Base-by-base conservation (phyloP, 306 rosid genomes). In the Gastrolobium bilobum region DNA sequence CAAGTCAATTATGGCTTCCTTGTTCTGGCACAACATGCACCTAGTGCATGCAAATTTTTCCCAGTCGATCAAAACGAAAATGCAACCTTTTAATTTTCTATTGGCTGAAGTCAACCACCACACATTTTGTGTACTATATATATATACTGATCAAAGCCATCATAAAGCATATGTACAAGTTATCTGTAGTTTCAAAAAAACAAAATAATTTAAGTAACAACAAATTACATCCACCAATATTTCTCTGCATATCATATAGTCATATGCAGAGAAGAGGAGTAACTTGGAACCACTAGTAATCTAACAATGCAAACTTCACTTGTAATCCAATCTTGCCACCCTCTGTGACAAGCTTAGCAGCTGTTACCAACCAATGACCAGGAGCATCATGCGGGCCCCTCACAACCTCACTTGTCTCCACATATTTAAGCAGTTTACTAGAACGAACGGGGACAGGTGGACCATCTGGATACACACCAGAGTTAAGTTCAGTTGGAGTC, bases 241-340 rank as follows among this genome's bases (percentile, higher is more conserved):
- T 82, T 38, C 39, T 48, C 78, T 40, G 57, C 35, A 51, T 20
- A 20, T 13, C 33, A 57, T 30, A 57, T 54, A 57, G 14, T 57
- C 38, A 81, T 73, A 44, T 73, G 63, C 80, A 80, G n/a, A 20
- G 11, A 7, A 68, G 62, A 26, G 39, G 8, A 71, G 37, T 20
- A 50, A 58, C 82, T 46, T 70, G 42, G 39, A 52, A n/a, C 82
- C 85, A 81, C 71, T 78, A 76, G 62, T 92, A 90, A 72, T 92
- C 97, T 71, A 92, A 85, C 88, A 92, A 68, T n/a, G 96, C 93
- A 86, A 92, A 92, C 90, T 92, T 90, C 14, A 89, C 93, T 71
- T 84, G 87, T 75, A 92, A 83, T 70, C 94, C 92, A 58, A 92
- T 89, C 81, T 89, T 90, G 43, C 82, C 89, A 59, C 92, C 92